phyloP scores from a whole-genome alignment of 2,329 filamentous ascomycete genomes.

The Ilyonectria destructans region DNA sequence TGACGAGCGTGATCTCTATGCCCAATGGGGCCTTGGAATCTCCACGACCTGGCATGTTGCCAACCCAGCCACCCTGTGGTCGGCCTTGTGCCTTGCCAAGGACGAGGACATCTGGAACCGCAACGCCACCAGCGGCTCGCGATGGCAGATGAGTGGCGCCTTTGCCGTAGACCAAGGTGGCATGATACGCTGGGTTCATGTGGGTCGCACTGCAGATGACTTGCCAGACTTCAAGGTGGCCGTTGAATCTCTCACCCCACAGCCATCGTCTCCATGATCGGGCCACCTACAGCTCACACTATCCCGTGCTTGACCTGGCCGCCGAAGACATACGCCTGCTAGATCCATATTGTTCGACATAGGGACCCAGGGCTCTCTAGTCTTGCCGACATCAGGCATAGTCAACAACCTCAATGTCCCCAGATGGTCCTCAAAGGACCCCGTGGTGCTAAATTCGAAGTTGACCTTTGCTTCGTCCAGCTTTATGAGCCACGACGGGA shows the following conservation, averaged over 20 bases:
- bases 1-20: slow-evolving; percentile 72
- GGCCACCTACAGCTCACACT: neutral
- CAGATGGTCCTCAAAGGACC: too few species aligned
- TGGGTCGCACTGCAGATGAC: slow-evolving; percentile 51
- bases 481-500: neutral
- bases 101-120: slow-evolving; percentile 78
- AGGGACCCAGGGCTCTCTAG: too few species aligned
- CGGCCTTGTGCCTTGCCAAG: slow-evolving; percentile 71
- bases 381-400: too few species aligned
- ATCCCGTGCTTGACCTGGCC: too few species aligned
- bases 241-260: slow-evolving; percentile 47
- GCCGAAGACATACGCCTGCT: too few species aligned
- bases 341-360: too few species aligned
- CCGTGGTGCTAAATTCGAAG: too few species aligned
- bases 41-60: slow-evolving; percentile 76
- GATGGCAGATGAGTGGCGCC: slow-evolving; percentile 79
- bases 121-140: slow-evolving; percentile 75
- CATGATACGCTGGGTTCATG: slow-evolving; percentile 52
- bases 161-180: slow-evolving; percentile 66
- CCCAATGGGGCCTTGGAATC: slow-evolving; percentile 76
- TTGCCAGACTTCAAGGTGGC: slow-evolving; percentile 52
- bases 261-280: slow-evolving; percentile 17
- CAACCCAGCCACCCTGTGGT: slow-evolving; percentile 71
- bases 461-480: too few species aligned
- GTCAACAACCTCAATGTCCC: too few species aligned